phyloP scores from a whole-genome alignment of 2,329 filamentous ascomycete genomes.

The Fusarium torreyae region DNA sequence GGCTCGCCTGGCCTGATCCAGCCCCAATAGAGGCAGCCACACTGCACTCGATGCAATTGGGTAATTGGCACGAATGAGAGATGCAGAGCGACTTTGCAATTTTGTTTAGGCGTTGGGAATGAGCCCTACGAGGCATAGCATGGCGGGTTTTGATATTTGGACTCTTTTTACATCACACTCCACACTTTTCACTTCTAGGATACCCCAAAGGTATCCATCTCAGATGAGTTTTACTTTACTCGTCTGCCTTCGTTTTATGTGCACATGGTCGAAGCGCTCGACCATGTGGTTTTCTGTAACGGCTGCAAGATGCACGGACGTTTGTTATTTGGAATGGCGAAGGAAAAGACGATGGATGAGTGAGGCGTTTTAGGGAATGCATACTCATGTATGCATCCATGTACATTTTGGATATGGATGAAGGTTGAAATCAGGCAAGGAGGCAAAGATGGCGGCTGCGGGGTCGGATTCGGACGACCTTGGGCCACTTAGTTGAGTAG shows the following conservation, averaged over 20 bases:
- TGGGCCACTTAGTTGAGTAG: slow-evolving; percentile 41
- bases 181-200: slow-evolving; percentile 39
- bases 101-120: slow-evolving; percentile 45
- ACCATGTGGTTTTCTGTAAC: slow-evolving; percentile 45
- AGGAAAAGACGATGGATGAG: slow-evolving; percentile 44
- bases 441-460: slow-evolving; percentile 40
- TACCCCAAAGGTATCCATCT: slow-evolving; percentile 29
- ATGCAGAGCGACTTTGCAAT: slow-evolving; percentile 38
- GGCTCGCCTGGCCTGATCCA: slow-evolving; percentile 72
- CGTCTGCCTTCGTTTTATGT: slow-evolving; percentile 40
- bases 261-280: slow-evolving; percentile 49
- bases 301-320: slow-evolving; percentile 46
- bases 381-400: slow-evolving; percentile 39
- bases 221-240: slow-evolving; percentile 17
- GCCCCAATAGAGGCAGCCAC: slow-evolving; percentile 28
- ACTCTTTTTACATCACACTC: slow-evolving; percentile 36
- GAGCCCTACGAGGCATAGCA: slow-evolving; percentile 42
- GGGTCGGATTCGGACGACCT: slow-evolving; percentile 23
- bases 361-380: slow-evolving; percentile 47
- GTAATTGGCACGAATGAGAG: slow-evolving; percentile 12
- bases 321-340: slow-evolving; percentile 47
- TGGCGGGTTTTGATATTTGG: slow-evolving; percentile 47
- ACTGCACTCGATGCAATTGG: neutral
- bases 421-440: slow-evolving; percentile 35
- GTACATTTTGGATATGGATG: slow-evolving; percentile 26